Evolutionary conservation across 106 monocot species (phyloP), one percentile per base, ranked within the genome.

Genomic region (Apostasia shenzhenica): DNA sequence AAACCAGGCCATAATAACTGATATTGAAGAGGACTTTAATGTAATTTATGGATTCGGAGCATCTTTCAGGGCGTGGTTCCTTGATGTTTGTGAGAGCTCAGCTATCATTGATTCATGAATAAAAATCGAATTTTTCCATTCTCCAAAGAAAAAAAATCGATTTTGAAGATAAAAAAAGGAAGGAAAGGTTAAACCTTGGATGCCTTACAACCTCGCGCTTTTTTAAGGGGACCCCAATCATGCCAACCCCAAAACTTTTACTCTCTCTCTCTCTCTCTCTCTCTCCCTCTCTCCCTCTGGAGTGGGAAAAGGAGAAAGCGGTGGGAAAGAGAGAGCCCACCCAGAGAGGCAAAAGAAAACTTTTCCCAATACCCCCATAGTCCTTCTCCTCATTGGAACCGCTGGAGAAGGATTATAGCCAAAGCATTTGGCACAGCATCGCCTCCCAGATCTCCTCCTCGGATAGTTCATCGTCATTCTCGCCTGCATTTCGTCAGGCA

Each of bases 251-350:
- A 6, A 41, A 26, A 2, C 43, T 9, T 65, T 65, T 65, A 14
- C 14, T 48, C 46, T 48, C 43, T 26, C 43, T n/a, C 4, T n/a
- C 65, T 50, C 50, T 5, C 6, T 8, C 48, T 11, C 45, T 45
- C 13, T 43, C 10, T 2, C 62, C 45, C n/a, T 63, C 62, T 3
- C 13, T 62, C 43, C 14, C 60, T 9, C 48, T 65, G 65, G 50
- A 50, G 50, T 50, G 50, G 50, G 50, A 48, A 65, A 49, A 65
- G 65, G 14, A 48, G 65, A 65, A 65, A 65, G 48, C 9, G 37
- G 26, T 65, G 26, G 6, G 26, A 62, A 65, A 65, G 37, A 48
- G 65, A 10, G 2, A 45, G 10, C 48, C 65, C 47, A 65, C 65
- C 65, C 26, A 26, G 8, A 49, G 48, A 44, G 8, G 43, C 43